Base-by-base conservation (phyloP, 306 rosid genomes). In the Cicer judaicum region DNA sequence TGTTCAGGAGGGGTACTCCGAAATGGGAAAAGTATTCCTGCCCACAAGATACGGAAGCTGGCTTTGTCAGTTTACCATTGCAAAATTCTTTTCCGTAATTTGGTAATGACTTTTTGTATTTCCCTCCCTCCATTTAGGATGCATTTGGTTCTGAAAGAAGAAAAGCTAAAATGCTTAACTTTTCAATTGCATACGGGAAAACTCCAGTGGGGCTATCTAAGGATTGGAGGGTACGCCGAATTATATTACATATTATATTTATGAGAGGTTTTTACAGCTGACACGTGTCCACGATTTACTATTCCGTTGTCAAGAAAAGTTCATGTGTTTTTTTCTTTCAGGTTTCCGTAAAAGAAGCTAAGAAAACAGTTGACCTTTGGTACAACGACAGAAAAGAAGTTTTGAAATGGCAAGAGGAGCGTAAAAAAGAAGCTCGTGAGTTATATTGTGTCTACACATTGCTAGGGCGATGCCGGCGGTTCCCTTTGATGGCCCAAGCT, bases 91-190 rank as follows among this genome's bases (percentile, higher is more conserved):
- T 60, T 60, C 29, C 50, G 68, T 40, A 48, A 63, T 56, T 69
- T 48, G 18, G 3, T 73, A 16, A 55, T 68, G 54, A 53, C 80
- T 64, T 48, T 67, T 57, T 72, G 63, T 73, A 42, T 42, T 63
- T 11, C 12, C 18, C 4, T 19, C 57, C 61, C 2, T 53, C 69
- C 70, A 60, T 75, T 55, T 84, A 91, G 97, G 97, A 93, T 84
- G 90, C 88, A 56, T 93, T 81, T 87, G 98, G 63, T 77, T 88
- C 98, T 62, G 98, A 93, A 84, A 89, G 98, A 84, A 87, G 97
- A 84, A 93, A 93, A 77, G 98, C 98, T 42, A 93, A 93, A 82
- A 91, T 91, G 98, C 97, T 93, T 39, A 93, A 93, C 86, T 93
- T 93, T 73, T 93, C 98, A 67, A 93, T 93, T 84, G 98, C 98